Percentiles rank a stretch among this genome's conserved stretches.
Evolutionary conservation across 306 rosid genomes (phyloP).

Genomic region (Purshia tridentata): DNA sequence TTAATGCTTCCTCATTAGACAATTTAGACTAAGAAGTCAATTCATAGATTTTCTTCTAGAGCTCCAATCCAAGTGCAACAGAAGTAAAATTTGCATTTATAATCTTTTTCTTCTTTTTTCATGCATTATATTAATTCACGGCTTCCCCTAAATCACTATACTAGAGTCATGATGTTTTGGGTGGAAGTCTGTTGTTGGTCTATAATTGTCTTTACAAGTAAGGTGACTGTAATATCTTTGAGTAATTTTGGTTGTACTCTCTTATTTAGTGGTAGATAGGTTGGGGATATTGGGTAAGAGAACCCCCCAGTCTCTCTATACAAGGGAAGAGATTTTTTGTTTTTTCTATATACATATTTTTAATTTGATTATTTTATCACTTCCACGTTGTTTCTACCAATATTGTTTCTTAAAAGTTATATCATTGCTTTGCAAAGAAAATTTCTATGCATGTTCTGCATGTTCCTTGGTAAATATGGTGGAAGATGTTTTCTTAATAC

Average conservation of each 20-base stretch:
- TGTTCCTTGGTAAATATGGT: not conserved
- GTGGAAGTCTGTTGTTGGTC: conserved; percentile 4
- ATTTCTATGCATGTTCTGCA: not conserved
- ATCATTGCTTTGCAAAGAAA: not conserved
- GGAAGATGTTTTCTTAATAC: not conserved
- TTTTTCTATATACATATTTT: not conserved
- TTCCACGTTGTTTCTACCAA: not conserved
- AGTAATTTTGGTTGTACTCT: not conserved
- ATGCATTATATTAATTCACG: not conserved
- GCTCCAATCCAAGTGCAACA: not conserved
- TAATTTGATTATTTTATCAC: not conserved
- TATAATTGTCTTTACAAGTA: not conserved
- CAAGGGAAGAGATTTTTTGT: not conserved
- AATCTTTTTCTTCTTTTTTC: not conserved
- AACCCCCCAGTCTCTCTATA: not conserved
- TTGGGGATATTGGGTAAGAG: not conserved
- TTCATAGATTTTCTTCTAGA: not conserved
- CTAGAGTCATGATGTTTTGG: not conserved
- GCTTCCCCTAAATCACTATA: not conserved
- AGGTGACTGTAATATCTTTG: not conserved
- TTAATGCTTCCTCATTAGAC: not conserved
- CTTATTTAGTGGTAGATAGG: not conserved
- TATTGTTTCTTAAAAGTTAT: not conserved
- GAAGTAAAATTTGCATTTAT: not conserved
- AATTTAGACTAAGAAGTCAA: not conserved